A percentile compares a stretch with the other conserved stretches of the same genome.
phyloP scores from a whole-genome alignment of 177 flowering plant genomes.

The Vitis hybrid region DNA sequence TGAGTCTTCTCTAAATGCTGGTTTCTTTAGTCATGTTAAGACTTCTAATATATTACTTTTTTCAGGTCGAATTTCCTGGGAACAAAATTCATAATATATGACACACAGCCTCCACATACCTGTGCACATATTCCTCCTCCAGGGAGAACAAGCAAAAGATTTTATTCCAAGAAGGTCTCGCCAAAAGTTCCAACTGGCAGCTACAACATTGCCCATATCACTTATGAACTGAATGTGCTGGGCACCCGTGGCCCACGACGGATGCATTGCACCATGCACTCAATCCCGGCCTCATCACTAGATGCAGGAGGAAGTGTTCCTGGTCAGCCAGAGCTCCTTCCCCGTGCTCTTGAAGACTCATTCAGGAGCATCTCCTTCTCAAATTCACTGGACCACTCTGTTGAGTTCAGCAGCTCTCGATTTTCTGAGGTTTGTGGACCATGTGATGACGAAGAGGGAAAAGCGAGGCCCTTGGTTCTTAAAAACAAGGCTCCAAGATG shows the following conservation, averaged over 20 bases:
- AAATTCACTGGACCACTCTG: constrained; percentile 32
- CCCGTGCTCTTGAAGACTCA: constrained; percentile 41
- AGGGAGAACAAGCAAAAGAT: constrained; percentile 42
- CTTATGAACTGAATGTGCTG: constrained; percentile 55
- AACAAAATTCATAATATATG: constrained; percentile 55
- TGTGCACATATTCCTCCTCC: constrained; percentile 30
- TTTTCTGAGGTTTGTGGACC: constrained; percentile 32
- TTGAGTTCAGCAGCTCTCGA: constrained; percentile 39
- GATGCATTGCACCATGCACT: constrained; percentile 58
- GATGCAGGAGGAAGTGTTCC: constrained; percentile 37
- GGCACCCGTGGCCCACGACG: constrained; percentile 61
- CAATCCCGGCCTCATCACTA: constrained; percentile 33
- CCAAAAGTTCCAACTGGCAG: constrained; percentile 56
- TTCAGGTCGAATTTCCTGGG: constrained; percentile 58
- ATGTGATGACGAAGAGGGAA: constrained; percentile 12
- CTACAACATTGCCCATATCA: constrained; percentile 46
- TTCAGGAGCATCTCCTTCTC: constrained; percentile 48
- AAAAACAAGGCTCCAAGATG: constrained; percentile 48
- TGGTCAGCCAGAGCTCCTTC: constrained; percentile 35
- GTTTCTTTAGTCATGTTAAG: too few species aligned
- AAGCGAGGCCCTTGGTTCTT: constrained; percentile 24
- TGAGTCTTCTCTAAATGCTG: too few species aligned
- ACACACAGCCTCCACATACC: constrained; percentile 46
- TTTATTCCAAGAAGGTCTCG: constrained; percentile 49
- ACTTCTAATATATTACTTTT: background rate